These are phyloP conservation scores for Coleophoma eucalyptorum DNA, from an alignment of 2,329 filamentous ascomycete genomes.

Conservation along the genomic window DNA sequence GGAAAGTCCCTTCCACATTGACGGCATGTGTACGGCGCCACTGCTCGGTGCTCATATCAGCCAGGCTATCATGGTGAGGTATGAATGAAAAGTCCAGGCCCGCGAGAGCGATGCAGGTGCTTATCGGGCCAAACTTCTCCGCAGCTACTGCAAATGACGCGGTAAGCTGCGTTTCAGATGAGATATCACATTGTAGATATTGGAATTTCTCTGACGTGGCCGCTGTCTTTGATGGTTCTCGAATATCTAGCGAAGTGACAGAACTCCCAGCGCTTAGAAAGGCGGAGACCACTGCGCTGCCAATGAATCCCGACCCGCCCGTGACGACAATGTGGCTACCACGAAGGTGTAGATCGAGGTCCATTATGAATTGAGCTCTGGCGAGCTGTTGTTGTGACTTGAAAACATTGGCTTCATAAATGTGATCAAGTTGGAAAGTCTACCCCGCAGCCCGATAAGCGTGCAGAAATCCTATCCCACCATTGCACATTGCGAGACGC, in stretches of 20 bases:
- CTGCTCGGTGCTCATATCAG: constrained; percentile 34
- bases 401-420: too few relatives aligned
- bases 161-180: constrained; percentile 29
- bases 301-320: constrained; percentile 19
- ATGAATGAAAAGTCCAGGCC: constrained; percentile 38
- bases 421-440: too few relatives aligned
- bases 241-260: constrained; percentile 29
- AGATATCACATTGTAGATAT: constrained; percentile 30
- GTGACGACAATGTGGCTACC: constrained; percentile 17
- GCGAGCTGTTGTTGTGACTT: too few relatives aligned
- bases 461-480: too few relatives aligned
- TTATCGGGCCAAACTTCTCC: constrained; percentile 20
- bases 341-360: constrained; percentile 15
- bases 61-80: constrained; percentile 31
- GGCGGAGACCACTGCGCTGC: constrained; percentile 14
- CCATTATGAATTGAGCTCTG: constrained; percentile 5
- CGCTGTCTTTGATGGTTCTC: background rate
- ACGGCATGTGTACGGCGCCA: constrained; percentile 36
- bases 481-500: too few relatives aligned
- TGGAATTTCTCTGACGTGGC: constrained; percentile 16
- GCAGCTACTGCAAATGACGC: constrained; percentile 25
- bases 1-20: constrained; percentile 38
- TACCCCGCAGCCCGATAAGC: too few relatives aligned
- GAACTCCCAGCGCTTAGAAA: constrained; percentile 36
- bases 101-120: constrained; percentile 38